phyloP scores from a whole-genome alignment of 345 rosid species.

The Aquilaria yunnanensis region DNA sequence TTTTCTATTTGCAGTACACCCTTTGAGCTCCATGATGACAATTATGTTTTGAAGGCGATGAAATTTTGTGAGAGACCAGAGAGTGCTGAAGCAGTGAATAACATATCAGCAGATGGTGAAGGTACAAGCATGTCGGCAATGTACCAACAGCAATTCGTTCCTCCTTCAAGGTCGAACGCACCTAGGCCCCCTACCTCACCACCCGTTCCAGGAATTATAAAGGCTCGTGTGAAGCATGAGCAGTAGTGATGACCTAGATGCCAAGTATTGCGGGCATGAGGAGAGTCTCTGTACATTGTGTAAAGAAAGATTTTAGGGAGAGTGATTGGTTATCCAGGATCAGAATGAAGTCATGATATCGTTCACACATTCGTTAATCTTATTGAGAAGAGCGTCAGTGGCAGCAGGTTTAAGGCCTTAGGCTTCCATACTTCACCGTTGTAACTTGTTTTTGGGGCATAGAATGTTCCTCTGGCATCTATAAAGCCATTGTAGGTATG shows the following conservation, averaged over 20 bases:
- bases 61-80: constrained; percentile 59
- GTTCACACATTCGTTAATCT: background rate
- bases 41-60: constrained; percentile 96
- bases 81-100: constrained; percentile 30
- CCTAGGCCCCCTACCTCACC: constrained; percentile 57
- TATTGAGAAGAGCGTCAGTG: constrained; percentile 9
- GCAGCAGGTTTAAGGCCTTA: constrained; percentile 18
- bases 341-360: constrained; percentile 11
- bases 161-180: constrained; percentile 29
- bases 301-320: constrained; percentile 39
- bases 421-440: constrained; percentile 15
- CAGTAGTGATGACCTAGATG: constrained; percentile 28
- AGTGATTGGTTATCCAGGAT: constrained; percentile 10
- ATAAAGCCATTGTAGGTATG: constrained; percentile 15
- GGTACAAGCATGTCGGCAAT: constrained; percentile 40
- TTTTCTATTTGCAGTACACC: constrained; percentile 67
- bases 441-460: constrained; percentile 23
- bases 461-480: constrained; percentile 1
- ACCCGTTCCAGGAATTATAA: constrained; percentile 56
- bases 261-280: constrained; percentile 9
- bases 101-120: constrained; percentile 33
- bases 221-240: constrained; percentile 73
- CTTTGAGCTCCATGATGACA: constrained; percentile 97
- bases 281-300: constrained; percentile 53
- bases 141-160: constrained; percentile 37